These are phyloP conservation scores for Alternaria arbusti DNA, from an alignment of 2,329 filamentous ascomycete genomes.

Conservation along the genomic window DNA sequence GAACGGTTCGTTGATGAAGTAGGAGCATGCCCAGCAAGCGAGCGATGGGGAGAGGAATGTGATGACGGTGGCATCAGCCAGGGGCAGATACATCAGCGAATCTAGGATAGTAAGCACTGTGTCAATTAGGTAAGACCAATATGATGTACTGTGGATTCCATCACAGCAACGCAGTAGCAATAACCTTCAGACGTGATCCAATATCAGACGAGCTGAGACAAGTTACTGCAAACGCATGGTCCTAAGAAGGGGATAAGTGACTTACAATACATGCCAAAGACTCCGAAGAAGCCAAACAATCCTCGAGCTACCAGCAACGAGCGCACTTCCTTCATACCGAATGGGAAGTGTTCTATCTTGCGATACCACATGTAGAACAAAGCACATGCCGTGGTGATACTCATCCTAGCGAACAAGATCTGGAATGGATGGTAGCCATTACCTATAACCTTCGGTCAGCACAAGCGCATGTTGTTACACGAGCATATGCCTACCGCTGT, in stretches of 20 bases:
- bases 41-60: slow-evolving; percentile 84
- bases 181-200: neutral
- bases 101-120: slow-evolving; percentile 46
- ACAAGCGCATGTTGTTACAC: accelerated
- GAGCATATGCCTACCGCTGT: slow-evolving; percentile 56
- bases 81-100: slow-evolving; percentile 76
- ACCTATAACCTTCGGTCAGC: slow-evolving; percentile 33
- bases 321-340: slow-evolving; percentile 72
- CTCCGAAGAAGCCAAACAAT: slow-evolving; percentile 74
- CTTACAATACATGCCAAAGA: slow-evolving; percentile 76
- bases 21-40: slow-evolving; percentile 79
- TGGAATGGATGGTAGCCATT: slow-evolving; percentile 77
- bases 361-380: slow-evolving; percentile 76
- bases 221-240: neutral
- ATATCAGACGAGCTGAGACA: slow-evolving; percentile 4
- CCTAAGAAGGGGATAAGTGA: slow-evolving; percentile 38
- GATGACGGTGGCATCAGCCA: slow-evolving; percentile 88
- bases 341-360: slow-evolving; percentile 70
- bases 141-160: slow-evolving; percentile 3
- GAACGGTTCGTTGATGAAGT: slow-evolving; percentile 78
- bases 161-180: neutral
- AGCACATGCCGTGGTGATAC: slow-evolving; percentile 71
- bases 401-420: slow-evolving; percentile 81
- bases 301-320: slow-evolving; percentile 72
- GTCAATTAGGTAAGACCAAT: slow-evolving; percentile 21